These are phyloP conservation scores for Kondoa subrosea DNA, from an alignment of 768 basidiomycete species.

Conservation along the genomic window DNA sequence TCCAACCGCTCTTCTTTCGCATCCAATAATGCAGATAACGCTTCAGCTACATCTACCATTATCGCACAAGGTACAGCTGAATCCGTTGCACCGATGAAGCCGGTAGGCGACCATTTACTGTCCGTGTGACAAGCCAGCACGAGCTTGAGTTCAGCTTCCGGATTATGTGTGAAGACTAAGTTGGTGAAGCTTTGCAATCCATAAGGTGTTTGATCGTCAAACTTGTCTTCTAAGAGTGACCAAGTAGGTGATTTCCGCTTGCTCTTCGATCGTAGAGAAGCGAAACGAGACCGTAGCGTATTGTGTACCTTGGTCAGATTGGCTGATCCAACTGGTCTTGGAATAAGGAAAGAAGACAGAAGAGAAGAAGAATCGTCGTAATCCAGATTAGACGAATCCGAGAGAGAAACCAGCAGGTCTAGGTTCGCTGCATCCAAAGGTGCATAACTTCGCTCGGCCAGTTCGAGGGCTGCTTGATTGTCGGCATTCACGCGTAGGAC, in stretches of 20 bases:
- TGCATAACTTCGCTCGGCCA: neutral
- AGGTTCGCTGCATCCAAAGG: neutral
- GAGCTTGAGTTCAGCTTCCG: conserved; percentile 59
- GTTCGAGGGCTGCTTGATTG: neutral
- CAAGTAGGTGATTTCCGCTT: conserved; percentile 38
- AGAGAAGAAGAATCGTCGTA: conserved; percentile 50
- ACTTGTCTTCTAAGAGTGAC: conserved; percentile 73
- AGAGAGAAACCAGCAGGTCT: neutral
- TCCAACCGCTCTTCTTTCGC: conserved; percentile 43
- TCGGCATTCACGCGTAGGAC: too few species aligned
- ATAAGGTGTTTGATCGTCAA: conserved; percentile 61
- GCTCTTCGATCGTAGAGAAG: conserved; percentile 5
- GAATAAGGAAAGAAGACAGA: conserved; percentile 68
- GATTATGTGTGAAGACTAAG: conserved; percentile 86
- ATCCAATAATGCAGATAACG: conserved; percentile 42
- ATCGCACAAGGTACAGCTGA: conserved; percentile 90
- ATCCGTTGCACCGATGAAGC: conserved; percentile 87
- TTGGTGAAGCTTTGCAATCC: conserved; percentile 69
- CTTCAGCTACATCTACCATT: conserved; percentile 73
- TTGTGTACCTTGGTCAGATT: conserved; percentile 19
- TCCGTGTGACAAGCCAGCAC: conserved; percentile 48
- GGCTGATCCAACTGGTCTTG: conserved; percentile 49
- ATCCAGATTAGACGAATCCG: conserved; percentile 45
- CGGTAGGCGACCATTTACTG: conserved; percentile 20
- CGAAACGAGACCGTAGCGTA: conserved; percentile 13